phyloP scores from a whole-genome alignment of 306 rosid species.

The Styphnolobium japonicum region DNA sequence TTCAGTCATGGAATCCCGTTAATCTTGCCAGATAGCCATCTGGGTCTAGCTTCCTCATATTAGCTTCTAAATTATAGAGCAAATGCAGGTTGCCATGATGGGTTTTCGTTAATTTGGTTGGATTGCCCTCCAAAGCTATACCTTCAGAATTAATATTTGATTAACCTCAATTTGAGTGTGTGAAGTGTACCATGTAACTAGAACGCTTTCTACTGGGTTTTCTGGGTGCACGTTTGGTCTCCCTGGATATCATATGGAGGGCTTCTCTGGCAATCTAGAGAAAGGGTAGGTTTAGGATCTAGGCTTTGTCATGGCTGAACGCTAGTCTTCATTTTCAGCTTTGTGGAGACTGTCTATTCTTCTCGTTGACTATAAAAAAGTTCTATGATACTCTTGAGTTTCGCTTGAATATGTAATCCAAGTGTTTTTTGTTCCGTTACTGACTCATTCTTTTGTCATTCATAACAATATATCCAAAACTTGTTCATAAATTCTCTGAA shows the following conservation, averaged over 20 bases:
- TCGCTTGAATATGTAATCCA: conserved; percentile 33
- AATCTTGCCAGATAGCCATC: conserved; percentile 29
- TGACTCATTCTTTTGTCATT: conserved; percentile 38
- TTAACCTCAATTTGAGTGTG: conserved; percentile 31
- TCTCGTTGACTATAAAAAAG: conserved; percentile 25
- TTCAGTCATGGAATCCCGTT: conserved; percentile 71
- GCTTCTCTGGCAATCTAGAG: neutral
- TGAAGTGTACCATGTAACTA: conserved; percentile 40
- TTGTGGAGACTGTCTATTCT: conserved; percentile 24
- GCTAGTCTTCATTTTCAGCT: conserved; percentile 44
- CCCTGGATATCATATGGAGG: conserved; percentile 36
- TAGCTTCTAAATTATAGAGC: conserved; percentile 29
- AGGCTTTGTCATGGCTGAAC: conserved; percentile 35
- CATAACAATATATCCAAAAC: conserved; percentile 23
- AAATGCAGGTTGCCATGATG: conserved; percentile 55
- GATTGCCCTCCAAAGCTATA: conserved; percentile 30
- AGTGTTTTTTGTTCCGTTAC: conserved; percentile 30
- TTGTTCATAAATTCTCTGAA: conserved; percentile 35
- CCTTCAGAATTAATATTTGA: conserved; percentile 25
- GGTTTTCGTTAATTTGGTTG: conserved; percentile 54
- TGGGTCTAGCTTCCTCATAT: conserved; percentile 18
- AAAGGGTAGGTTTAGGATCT: conserved; percentile 45
- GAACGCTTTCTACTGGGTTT: conserved; percentile 30
- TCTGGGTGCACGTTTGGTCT: conserved; percentile 19
- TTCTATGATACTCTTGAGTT: conserved; percentile 23